Base-by-base conservation (phyloP, 2,329 filamentous ascomycete species). In the Aspergillus flavus region DNA sequence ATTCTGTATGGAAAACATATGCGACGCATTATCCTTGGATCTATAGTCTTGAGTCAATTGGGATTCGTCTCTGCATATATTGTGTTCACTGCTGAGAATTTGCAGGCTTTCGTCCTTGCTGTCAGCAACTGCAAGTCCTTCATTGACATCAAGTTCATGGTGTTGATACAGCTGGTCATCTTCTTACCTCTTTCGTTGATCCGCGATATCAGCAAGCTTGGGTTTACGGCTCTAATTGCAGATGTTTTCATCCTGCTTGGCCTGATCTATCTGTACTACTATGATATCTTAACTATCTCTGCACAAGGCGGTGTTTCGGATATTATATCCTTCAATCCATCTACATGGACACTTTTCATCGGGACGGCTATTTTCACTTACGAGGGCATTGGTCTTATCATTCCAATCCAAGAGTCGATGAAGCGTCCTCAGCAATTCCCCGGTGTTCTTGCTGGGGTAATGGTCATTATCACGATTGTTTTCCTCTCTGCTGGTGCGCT, bases 361-460 rank as follows among this genome's bases (percentile, higher is more conserved):
- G 96, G 95, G 65, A 99, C 96, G 0, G 95, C 96, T 32, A 98
- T 99, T 76, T 99, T 99, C 81, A 98, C 95, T 0, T 99, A 98
- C 74, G 95, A 99, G 76, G 95, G 95, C 32, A 96, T 99, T 65
- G 96, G 95, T 14, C 87, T 99, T 56, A 96, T 99, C 78, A 97
- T 99, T 66, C 95, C 96, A 0, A 97, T 99, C 64, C 96, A 99
- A 79, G 94, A 96, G 73, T 96, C 94, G 26, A 99, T 99, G 95
- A 91, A 90, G 75, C 85, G 94, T 48, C 96, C 94, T 0, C 84
- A 89, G 68, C 94, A 96, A 76, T 99, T 99, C 78, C 93, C 95
- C 54, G 86, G 87, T 64, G 94, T 99, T 55, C 88, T 99, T 68
- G 91, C 89, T 57, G 86, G 88, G 46, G 93, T 99, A 73, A 99